phyloP scores from a whole-genome alignment of 495 filamentous ascomycete genomes.

The Penicillium paradoxum region DNA sequence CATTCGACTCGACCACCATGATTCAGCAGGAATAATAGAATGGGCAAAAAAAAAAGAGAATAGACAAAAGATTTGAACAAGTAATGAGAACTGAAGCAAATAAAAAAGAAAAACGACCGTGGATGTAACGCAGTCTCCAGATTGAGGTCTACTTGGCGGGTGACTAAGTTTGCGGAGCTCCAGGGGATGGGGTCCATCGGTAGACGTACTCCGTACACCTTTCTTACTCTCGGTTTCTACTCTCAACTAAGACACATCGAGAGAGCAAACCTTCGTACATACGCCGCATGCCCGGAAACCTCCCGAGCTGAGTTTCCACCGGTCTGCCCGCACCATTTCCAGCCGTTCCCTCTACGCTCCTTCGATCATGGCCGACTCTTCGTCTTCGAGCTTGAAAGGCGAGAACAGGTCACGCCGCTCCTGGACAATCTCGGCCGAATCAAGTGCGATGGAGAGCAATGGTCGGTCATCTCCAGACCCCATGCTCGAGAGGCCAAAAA shows the following conservation, averaged over 20 bases:
- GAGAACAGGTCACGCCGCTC: slow-evolving; percentile 26
- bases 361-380: slow-evolving; percentile 28
- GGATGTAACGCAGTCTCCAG: background rate
- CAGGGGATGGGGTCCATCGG: background rate
- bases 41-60: background rate
- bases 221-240: background rate
- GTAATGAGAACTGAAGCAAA: background rate
- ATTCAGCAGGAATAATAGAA: too few relatives aligned
- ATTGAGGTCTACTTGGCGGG: background rate
- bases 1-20: background rate
- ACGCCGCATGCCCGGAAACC: background rate
- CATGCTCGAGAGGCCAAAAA: slow-evolving; percentile 37
- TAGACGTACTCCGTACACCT: background rate
- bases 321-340: slow-evolving; percentile 3
- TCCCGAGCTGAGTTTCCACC: background rate
- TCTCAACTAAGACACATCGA: background rate
- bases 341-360: slow-evolving; percentile 6
- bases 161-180: slow-evolving; percentile 6
- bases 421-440: slow-evolving; percentile 31
- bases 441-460: slow-evolving; percentile 36
- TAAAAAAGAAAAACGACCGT: background rate
- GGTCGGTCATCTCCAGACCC: slow-evolving; percentile 43
- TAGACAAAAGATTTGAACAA: background rate
- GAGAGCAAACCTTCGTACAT: background rate
- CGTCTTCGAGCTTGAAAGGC: slow-evolving; percentile 25